phyloP scores from a whole-genome alignment of 495 filamentous ascomycete species.

The Podospora pseudoanserina region DNA sequence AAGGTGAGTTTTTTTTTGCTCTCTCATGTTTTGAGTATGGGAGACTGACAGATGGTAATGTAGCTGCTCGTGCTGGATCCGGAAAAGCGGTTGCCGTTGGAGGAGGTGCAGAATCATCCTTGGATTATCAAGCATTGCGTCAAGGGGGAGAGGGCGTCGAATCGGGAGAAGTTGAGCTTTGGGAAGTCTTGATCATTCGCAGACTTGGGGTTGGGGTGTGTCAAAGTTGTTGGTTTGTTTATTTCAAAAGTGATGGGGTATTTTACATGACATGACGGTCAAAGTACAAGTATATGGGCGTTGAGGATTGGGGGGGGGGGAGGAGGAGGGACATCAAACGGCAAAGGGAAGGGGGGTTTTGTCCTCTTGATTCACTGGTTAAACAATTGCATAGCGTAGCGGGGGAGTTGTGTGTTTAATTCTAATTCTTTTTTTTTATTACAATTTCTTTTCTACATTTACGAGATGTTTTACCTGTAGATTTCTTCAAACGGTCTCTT shows the following conservation, averaged over 20 bases:
- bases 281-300: neutral
- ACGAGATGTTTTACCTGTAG: conserved; percentile 61
- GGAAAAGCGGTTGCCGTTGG: conserved; percentile 85
- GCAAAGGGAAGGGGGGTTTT: neutral
- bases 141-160: conserved; percentile 63
- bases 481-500: conserved; percentile 96
- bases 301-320: neutral
- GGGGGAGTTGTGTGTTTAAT: conserved; percentile 3
- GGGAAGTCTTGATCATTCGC: conserved; percentile 14
- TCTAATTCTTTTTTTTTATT: neutral
- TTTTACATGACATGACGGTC: neutral
- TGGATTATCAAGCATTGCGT: conserved; percentile 97
- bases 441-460: neutral
- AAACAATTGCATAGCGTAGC: conserved; percentile 3
- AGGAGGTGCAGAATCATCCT: conserved; percentile 84
- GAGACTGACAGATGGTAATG: conserved; percentile 4
- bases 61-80: conserved; percentile 91
- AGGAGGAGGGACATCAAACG: neutral
- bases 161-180: conserved; percentile 42
- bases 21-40: neutral
- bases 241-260: neutral
- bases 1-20: conserved; percentile 51
- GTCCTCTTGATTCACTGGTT: neutral
- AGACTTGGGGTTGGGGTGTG: conserved; percentile 11
- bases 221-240: conserved; percentile 7